Conservation (phyloP, 441 rosid species). For the Syzygium syzygioides region DNA sequence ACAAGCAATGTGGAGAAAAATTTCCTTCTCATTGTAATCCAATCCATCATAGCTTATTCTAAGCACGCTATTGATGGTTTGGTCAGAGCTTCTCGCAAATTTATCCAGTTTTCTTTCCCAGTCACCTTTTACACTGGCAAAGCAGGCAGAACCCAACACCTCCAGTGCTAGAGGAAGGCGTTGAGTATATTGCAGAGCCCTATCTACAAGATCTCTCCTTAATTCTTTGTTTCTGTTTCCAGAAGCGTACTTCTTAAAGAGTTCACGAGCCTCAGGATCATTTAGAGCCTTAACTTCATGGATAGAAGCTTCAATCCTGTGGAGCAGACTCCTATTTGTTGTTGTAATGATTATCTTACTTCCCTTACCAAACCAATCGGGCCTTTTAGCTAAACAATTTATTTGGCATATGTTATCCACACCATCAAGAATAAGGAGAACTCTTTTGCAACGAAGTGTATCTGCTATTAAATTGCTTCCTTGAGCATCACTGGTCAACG, state of each 20-base stretch:
- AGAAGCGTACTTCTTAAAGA: accelerated
- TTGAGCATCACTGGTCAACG: too few species aligned
- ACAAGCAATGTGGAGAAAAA: not conserved
- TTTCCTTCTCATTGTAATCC: not conserved
- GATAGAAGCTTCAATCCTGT: accelerated
- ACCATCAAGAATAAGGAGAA: not conserved
- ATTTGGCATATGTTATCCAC: not conserved
- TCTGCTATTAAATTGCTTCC: not conserved
- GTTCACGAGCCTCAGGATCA: not conserved
- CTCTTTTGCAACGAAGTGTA: not conserved
- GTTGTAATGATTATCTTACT: not conserved
- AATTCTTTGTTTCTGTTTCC: accelerated
- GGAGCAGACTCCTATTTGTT: accelerated
- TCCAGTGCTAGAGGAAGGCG: not conserved
- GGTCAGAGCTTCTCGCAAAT: not conserved
- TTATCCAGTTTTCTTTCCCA: not conserved
- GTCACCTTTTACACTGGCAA: not conserved
- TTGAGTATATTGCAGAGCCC: not conserved
- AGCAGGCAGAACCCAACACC: not conserved
- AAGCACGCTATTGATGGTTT: not conserved
- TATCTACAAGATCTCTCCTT: not conserved
- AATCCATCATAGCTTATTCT: not conserved
- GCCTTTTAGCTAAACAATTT: accelerated
- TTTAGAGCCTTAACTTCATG: accelerated
- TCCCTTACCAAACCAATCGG: not conserved